Conservation (phyloP, 768 basidiomycete species). For the Inosperma sp. region DNA sequence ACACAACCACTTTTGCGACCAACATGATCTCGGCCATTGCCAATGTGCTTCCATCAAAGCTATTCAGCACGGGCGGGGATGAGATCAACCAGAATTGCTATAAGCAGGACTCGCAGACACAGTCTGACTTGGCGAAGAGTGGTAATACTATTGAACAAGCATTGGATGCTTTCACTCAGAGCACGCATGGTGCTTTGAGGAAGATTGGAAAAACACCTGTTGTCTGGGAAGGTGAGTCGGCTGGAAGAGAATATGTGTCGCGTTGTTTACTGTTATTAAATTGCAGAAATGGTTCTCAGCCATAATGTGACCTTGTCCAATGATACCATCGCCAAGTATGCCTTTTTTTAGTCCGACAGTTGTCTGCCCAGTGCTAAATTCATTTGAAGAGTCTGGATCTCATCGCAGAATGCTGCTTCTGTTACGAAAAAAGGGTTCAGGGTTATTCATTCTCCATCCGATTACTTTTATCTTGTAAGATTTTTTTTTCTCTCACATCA, state of each 20-base stretch:
- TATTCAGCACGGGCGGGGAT: conserved; percentile 81
- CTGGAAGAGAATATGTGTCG: conserved; percentile 21
- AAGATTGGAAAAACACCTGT: conserved; percentile 66
- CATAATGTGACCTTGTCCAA: conserved; percentile 47
- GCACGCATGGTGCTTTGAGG: conserved; percentile 53
- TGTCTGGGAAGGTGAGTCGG: conserved; percentile 63
- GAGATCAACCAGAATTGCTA: conserved; percentile 73
- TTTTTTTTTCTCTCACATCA: neutral
- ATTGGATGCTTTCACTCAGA: conserved; percentile 54
- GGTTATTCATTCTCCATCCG: conserved; percentile 64
- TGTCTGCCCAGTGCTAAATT: neutral
- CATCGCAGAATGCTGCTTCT: conserved; percentile 51
- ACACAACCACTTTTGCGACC: conserved; percentile 56
- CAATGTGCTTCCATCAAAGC: conserved; percentile 45
- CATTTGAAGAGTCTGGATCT: conserved; percentile 63
- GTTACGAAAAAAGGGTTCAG: conserved; percentile 59
- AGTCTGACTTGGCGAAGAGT: conserved; percentile 44
- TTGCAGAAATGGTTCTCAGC: conserved; percentile 62
- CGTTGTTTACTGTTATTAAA: conserved; percentile 27
- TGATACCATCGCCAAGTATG: conserved; percentile 55
- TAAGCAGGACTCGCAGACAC: conserved; percentile 53
- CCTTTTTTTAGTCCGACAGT: conserved; percentile 1
- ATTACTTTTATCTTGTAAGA: conserved; percentile 71
- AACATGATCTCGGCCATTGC: conserved; percentile 52
- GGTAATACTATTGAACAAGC: conserved; percentile 60